phyloP scores from a whole-genome alignment of 1,284 basidiomycete genomes.

The Lignosus rhinocerotis region DNA sequence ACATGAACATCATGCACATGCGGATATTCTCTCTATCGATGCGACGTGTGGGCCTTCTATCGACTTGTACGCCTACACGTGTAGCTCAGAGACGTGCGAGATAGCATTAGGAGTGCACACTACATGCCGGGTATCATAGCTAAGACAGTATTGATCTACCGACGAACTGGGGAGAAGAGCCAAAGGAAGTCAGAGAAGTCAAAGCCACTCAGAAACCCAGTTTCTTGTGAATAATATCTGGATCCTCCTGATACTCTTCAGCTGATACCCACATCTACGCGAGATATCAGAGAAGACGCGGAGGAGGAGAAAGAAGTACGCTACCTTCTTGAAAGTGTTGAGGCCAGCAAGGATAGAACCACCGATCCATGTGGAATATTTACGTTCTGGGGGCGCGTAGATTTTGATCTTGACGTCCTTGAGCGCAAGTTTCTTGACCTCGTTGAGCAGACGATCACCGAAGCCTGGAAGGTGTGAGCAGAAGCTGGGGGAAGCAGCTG shows the following conservation, averaged over 20 bases:
- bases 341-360: conserved; percentile 95
- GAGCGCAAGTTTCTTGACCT: conserved; percentile 95
- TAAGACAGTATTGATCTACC: conserved; percentile 30
- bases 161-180: conserved; percentile 19
- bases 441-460: conserved; percentile 92
- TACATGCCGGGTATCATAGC: conserved; percentile 36
- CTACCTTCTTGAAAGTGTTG: conserved; percentile 96
- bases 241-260: conserved; percentile 99
- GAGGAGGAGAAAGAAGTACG: background rate
- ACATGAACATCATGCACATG: conserved; percentile 50
- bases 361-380: conserved; percentile 99
- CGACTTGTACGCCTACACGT: background rate
- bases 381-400: conserved; percentile 98
- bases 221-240: conserved; percentile 96
- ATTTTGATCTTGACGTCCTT: conserved; percentile 99
- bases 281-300: background rate
- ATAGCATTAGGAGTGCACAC: conserved; percentile 26
- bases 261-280: conserved; percentile 97
- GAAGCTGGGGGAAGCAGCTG: background rate
- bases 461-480: conserved; percentile 62
- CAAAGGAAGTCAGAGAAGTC: conserved; percentile 13
- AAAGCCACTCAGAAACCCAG: conserved; percentile 59
- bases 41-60: background rate
- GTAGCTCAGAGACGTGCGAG: conserved; percentile 11
- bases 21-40: conserved; percentile 20